A percentile compares a stretch with the other conserved stretches of the same genome.
These are phyloP conservation scores for Trichoderma asperellum DNA, from an alignment of 2,329 filamentous ascomycete species.

Conservation along the genomic window DNA sequence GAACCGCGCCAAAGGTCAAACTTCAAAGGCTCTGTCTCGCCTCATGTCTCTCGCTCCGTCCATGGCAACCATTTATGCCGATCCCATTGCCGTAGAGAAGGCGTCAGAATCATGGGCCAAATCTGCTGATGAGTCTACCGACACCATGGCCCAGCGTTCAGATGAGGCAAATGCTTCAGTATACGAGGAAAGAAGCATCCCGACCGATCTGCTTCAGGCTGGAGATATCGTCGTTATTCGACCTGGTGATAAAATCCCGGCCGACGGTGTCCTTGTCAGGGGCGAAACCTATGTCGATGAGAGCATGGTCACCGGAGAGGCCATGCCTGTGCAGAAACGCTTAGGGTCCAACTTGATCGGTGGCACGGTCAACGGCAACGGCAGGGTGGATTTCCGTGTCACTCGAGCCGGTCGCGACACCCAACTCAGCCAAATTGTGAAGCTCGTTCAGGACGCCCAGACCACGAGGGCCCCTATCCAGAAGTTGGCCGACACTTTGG, in stretches of 20 bases:
- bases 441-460: constrained; percentile 96
- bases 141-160: constrained; percentile 48
- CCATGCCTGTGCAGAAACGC: constrained; percentile 90
- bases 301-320: constrained; percentile 98
- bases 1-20: constrained; percentile 94
- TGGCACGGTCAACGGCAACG: constrained; percentile 93
- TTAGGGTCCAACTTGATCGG: constrained; percentile 81
- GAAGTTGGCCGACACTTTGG: constrained; percentile 84
- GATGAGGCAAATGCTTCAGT: constrained; percentile 56
- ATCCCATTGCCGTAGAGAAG: constrained; percentile 92
- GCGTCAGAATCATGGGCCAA: constrained; percentile 74
- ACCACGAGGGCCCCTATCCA: constrained; percentile 94
- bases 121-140: constrained; percentile 35
- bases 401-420: constrained; percentile 92
- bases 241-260: constrained; percentile 95
- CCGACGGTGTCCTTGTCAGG: constrained; percentile 82
- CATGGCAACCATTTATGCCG: constrained; percentile 94
- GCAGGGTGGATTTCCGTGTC: constrained; percentile 88
- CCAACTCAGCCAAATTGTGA: constrained; percentile 96
- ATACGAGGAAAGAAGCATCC: constrained; percentile 82
- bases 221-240: constrained; percentile 91
- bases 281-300: constrained; percentile 95
- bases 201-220: constrained; percentile 91
- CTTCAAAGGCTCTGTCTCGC: constrained; percentile 86
- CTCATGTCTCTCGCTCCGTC: constrained; percentile 96